These are phyloP conservation scores for Microsporum audouinii DNA, from an alignment of 2,329 filamentous ascomycete genomes.

Conservation along the genomic window DNA sequence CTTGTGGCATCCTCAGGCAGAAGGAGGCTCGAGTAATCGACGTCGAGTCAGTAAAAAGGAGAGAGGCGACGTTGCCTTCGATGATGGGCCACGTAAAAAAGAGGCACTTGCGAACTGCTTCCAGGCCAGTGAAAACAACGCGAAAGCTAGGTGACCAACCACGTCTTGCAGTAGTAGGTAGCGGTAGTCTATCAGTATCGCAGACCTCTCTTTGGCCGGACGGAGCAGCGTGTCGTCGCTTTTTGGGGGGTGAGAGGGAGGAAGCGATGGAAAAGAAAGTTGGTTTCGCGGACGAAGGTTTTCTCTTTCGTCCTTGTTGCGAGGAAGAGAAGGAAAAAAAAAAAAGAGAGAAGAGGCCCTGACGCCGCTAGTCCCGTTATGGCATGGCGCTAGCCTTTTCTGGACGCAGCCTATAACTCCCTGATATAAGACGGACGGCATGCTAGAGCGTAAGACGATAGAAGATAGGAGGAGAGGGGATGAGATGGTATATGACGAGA, in stretches of 20 bases:
- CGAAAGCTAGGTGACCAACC: neutral
- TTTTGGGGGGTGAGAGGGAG: neutral
- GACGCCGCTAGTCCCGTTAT: neutral
- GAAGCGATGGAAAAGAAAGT: neutral
- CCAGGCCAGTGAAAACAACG: neutral
- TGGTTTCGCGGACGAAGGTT: neutral
- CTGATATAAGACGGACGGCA: too few species aligned
- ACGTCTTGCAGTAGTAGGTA: neutral
- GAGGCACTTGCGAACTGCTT: neutral
- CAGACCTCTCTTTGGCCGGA: neutral
- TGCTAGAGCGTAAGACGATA: neutral
- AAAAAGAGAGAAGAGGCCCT: neutral
- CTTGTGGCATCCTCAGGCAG: constrained; percentile 33
- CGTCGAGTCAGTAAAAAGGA: neutral
- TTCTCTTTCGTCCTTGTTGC: neutral
- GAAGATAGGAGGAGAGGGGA: neutral
- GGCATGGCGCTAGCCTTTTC: neutral
- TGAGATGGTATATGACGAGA: neutral
- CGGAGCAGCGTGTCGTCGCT: neutral
- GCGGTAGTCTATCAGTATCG: neutral
- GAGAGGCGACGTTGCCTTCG: neutral
- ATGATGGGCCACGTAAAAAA: neutral
- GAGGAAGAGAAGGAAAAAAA: neutral
- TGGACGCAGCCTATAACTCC: neutral
- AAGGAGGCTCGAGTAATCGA: constrained; percentile 1